Conservation (phyloP, 768 basidiomycete species). For the Russula foetens region DNA sequence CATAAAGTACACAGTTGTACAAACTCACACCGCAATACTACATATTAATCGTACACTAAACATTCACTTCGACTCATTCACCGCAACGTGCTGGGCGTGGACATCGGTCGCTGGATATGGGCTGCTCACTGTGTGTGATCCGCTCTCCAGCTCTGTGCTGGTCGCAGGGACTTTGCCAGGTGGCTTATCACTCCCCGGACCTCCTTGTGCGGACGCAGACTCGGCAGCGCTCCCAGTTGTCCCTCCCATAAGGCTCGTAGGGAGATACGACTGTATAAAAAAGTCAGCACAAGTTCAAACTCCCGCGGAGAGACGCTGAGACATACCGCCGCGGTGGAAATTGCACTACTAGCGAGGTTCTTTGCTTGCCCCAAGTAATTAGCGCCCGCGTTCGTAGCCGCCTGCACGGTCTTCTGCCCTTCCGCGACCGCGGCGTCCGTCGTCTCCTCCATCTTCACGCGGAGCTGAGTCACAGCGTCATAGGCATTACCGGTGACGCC, state of each 20-base stretch:
- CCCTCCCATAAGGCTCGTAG: slow-evolving; percentile 17
- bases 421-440: slow-evolving; percentile 49
- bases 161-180: background rate
- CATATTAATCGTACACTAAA: background rate
- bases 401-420: slow-evolving; percentile 44
- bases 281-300: background rate
- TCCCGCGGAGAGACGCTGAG: background rate
- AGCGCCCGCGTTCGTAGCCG: slow-evolving; percentile 36
- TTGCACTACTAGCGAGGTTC: slow-evolving; percentile 34
- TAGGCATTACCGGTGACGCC: background rate
- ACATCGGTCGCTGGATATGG: background rate
- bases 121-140: background rate
- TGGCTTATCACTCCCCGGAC: slow-evolving; percentile 15
- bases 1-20: background rate
- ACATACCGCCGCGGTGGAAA: slow-evolving; percentile 40
- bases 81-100: background rate
- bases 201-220: slow-evolving; percentile 19
- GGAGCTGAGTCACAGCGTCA: slow-evolving; percentile 26
- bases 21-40: background rate
- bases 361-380: slow-evolving; percentile 52
- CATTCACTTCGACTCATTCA: slow-evolving; percentile 2
- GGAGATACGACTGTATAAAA: slow-evolving; percentile 13
- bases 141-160: background rate
- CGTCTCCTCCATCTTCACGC: slow-evolving; percentile 27
- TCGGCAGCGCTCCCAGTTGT: slow-evolving; percentile 11